These are phyloP conservation scores for Phytophthora syringae DNA, from an alignment of 352 stramenopile species.

Conservation along the genomic window DNA sequence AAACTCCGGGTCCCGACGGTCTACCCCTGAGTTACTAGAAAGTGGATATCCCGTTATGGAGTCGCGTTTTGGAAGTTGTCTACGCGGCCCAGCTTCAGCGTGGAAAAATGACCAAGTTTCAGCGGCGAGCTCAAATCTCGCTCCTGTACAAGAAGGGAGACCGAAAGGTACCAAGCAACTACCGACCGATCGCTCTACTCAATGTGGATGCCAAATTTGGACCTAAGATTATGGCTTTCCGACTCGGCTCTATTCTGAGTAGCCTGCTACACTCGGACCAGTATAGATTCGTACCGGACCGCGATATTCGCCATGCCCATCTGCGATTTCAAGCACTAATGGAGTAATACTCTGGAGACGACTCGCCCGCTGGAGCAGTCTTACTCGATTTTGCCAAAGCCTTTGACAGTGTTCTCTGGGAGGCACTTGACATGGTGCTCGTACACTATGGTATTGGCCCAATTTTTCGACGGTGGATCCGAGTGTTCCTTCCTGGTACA, in stretches of 20 bases:
- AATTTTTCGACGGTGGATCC: background rate
- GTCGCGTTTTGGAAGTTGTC: background rate
- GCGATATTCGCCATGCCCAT: background rate
- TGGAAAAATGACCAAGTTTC: background rate
- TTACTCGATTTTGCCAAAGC: slow-evolving; percentile 3
- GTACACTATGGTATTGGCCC: background rate
- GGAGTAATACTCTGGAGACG: background rate
- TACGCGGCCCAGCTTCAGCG: background rate
- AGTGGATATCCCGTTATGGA: background rate
- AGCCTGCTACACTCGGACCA: background rate
- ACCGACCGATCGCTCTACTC: slow-evolving; percentile 1
- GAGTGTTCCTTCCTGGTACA: background rate
- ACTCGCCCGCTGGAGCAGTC: background rate
- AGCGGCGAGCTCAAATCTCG: background rate
- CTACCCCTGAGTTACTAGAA: background rate
- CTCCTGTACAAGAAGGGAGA: background rate
- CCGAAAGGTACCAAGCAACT: background rate
- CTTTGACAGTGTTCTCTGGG: slow-evolving; percentile 5
- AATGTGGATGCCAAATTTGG: slow-evolving; percentile 6
- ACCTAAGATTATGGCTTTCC: background rate
- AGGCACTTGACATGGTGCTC: background rate
- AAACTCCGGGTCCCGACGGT: background rate
- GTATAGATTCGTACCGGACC: background rate
- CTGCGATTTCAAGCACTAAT: background rate
- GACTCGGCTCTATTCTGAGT: background rate